These are phyloP conservation scores for Hemileccinum rubropunctum DNA, from an alignment of 768 basidiomycete genomes.

Conservation along the genomic window DNA sequence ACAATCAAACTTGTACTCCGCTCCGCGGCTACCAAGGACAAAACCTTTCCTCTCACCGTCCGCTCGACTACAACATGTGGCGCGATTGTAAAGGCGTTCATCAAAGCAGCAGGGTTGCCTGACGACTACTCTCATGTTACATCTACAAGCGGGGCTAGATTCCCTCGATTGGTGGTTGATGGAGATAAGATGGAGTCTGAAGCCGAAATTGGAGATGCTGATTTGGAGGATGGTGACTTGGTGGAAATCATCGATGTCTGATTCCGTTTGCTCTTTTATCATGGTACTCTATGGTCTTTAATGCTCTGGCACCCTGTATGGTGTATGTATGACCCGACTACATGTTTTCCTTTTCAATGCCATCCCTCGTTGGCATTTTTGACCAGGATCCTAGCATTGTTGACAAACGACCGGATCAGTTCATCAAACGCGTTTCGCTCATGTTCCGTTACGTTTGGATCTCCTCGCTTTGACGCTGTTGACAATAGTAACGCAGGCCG, in stretches of 20 bases:
- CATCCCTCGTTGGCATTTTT: slow-evolving; percentile 66
- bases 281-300: slow-evolving; percentile 11
- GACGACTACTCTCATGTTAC: slow-evolving; percentile 46
- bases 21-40: slow-evolving; percentile 45
- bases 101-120: slow-evolving; percentile 63
- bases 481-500: slow-evolving; percentile 69
- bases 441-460: slow-evolving; percentile 54
- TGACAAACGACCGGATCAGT: slow-evolving; percentile 87
- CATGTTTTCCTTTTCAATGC: slow-evolving; percentile 20
- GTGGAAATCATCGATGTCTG: slow-evolving; percentile 69
- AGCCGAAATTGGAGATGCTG: slow-evolving; percentile 60
- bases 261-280: slow-evolving; percentile 8
- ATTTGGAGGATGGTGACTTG: slow-evolving; percentile 77
- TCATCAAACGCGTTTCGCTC: slow-evolving; percentile 85
- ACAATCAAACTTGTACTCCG: slow-evolving; percentile 68
- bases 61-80: slow-evolving; percentile 75
- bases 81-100: slow-evolving; percentile 70
- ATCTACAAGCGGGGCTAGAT: slow-evolving; percentile 33
- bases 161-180: slow-evolving; percentile 53
- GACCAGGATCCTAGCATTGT: slow-evolving; percentile 86
- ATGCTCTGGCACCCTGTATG: slow-evolving; percentile 9
- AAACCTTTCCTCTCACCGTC: slow-evolving; percentile 63
- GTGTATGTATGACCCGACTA: slow-evolving; percentile 3
- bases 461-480: slow-evolving; percentile 66
- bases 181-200: slow-evolving; percentile 67